A percentile compares a stretch with the other conserved stretches of the same genome.
phyloP scores from a whole-genome alignment of 208 protist species.

The Leishmania aethiopica region DNA sequence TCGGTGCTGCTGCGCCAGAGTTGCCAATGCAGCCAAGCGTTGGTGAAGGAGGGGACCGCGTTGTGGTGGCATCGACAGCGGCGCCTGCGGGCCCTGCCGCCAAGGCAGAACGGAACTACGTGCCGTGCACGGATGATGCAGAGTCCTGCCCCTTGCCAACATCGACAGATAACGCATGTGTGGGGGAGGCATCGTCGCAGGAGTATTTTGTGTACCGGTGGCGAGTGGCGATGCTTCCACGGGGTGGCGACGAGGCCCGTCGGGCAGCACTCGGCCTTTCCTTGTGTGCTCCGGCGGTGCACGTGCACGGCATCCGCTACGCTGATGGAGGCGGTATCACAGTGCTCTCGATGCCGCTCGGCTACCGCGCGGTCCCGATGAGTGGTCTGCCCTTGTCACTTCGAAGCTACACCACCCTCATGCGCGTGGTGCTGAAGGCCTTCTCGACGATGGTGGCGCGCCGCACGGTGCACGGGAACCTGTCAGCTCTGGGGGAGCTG shows the following conservation, averaged over 20 bases:
- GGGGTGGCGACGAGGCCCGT: conserved; percentile 49
- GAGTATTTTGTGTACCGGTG: conserved; percentile 71
- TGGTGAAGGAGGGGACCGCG: neutral
- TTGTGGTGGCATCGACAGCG: neutral
- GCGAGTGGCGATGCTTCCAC: conserved; percentile 40
- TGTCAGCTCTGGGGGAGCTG: conserved; percentile 57
- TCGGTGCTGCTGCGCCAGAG: neutral
- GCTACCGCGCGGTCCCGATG: conserved; percentile 56
- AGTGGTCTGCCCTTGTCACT: conserved; percentile 53
- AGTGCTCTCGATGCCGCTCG: conserved; percentile 47
- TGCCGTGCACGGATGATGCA: conserved; percentile 1
- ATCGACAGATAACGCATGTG: neutral
- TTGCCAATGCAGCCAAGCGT: neutral
- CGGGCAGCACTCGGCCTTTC: conserved; percentile 71
- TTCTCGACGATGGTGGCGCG: conserved; percentile 70
- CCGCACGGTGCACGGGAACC: conserved; percentile 71
- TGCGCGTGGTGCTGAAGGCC: conserved; percentile 57
- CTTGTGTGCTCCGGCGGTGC: conserved; percentile 40
- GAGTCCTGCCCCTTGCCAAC: neutral
- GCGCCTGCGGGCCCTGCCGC: neutral
- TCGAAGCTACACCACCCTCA: conserved; percentile 49
- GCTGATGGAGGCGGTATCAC: conserved; percentile 64
- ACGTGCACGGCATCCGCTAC: conserved; percentile 55
- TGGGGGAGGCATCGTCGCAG: neutral
- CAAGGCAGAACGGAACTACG: neutral